A percentile compares a stretch with the other conserved stretches of the same genome.
Conservation (phyloP, 179 eudicot genomes). For the Vitellaria paradoxa region DNA sequence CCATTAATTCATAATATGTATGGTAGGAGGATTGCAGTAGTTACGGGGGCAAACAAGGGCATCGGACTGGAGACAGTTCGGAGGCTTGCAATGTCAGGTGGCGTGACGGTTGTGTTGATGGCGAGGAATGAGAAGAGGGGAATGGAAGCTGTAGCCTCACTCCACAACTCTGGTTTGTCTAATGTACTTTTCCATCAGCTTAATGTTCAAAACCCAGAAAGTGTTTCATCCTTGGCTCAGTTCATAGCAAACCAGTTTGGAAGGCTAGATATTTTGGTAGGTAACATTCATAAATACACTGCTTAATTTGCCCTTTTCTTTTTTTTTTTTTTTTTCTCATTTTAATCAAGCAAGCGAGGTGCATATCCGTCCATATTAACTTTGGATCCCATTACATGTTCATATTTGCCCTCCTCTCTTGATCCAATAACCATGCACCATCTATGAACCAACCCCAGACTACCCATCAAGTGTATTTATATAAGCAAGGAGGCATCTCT, state of each 20-base stretch:
- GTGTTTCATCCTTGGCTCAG: slow-evolving; percentile 31
- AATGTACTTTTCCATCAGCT: slow-evolving; percentile 50
- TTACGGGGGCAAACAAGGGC: slow-evolving; percentile 52
- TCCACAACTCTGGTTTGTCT: slow-evolving; percentile 27
- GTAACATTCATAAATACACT: neutral
- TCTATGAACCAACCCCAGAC: too few species aligned
- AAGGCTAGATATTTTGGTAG: slow-evolving; percentile 46
- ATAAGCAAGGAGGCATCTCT: too few species aligned
- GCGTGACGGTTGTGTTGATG: slow-evolving; percentile 34
- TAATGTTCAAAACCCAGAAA: slow-evolving; percentile 35
- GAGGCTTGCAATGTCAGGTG: slow-evolving; percentile 30
- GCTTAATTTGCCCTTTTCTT: neutral
- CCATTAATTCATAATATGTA: neutral
- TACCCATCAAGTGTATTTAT: too few species aligned
- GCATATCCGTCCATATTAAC: too few species aligned
- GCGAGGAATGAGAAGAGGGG: slow-evolving; percentile 44
- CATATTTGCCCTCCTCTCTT: too few species aligned
- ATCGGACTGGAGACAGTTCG: slow-evolving; percentile 46
- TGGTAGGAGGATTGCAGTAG: slow-evolving; percentile 27
- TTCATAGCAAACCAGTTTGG: slow-evolving; percentile 26
- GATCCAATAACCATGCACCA: too few species aligned
- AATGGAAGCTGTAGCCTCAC: slow-evolving; percentile 24
- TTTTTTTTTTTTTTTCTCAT: neutral
- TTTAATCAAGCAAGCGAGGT: neutral
- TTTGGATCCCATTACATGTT: too few species aligned